phyloP scores from a whole-genome alignment of 345 rosid genomes.

The Clarkia xantiana region DNA sequence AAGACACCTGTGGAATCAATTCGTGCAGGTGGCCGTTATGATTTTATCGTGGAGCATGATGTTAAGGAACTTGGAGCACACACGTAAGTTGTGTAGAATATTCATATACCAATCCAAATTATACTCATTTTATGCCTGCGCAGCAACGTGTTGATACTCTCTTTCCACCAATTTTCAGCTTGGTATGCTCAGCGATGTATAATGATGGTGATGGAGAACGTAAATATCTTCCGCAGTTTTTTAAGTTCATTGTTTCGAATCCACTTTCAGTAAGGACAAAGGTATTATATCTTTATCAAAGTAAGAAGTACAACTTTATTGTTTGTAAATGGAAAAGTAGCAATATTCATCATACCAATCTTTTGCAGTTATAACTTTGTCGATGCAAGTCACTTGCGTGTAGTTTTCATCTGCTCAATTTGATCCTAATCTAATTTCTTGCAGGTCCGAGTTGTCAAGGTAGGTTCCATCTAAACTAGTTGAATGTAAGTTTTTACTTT shows the following conservation, averaged over 20 bases:
- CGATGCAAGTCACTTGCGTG: not conserved
- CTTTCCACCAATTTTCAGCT: constrained; percentile 24
- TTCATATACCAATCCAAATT: not conserved
- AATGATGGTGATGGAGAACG: constrained; percentile 76
- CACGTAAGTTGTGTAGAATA: constrained; percentile 30
- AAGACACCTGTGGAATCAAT: constrained; percentile 79
- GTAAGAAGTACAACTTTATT: too few relatives aligned
- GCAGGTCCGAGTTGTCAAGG: constrained; percentile 96
- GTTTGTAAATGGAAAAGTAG: not conserved
- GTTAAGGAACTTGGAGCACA: constrained; percentile 99
- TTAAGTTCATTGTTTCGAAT: constrained; percentile 81
- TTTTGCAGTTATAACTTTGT: not conserved
- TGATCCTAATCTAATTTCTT: constrained; percentile 2
- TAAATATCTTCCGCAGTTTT: constrained; percentile 92
- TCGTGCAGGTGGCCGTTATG: constrained; percentile 79
- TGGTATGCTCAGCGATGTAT: constrained; percentile 89
- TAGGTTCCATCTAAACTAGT: constrained; percentile 23
- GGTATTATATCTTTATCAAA: constrained; percentile 20
- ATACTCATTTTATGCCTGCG: not conserved
- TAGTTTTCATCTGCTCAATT: not conserved
- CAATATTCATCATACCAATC: not conserved
- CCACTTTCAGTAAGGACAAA: constrained; percentile 90
- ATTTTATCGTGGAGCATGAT: constrained; percentile 92
- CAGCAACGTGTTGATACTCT: not conserved
- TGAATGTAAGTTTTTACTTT: constrained; percentile 17